phyloP scores from a whole-genome alignment of 2,329 filamentous ascomycete genomes.

The Colletotrichum sp. region DNA sequence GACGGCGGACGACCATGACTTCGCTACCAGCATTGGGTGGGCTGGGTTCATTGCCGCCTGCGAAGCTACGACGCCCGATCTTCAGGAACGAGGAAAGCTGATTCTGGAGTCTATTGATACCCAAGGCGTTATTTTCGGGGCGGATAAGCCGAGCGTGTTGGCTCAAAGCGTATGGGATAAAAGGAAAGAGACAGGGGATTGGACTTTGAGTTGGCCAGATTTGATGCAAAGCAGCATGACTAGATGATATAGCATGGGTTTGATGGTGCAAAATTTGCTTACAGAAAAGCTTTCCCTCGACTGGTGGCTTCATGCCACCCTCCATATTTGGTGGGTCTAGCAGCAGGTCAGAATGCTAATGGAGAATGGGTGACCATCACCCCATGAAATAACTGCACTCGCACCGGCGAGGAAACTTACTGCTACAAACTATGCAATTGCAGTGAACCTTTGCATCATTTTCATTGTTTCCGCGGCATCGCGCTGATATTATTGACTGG shows the following conservation, averaged over 20 bases:
- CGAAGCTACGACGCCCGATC: conserved; percentile 39
- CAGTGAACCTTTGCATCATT: background rate
- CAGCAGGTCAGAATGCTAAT: background rate
- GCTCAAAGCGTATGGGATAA: conserved; percentile 32
- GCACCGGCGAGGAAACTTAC: accelerated
- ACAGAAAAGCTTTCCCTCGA: background rate
- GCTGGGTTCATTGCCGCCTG: conserved; percentile 48
- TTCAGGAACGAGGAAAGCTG: conserved; percentile 32
- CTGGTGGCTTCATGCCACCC: background rate
- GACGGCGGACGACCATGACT: conserved; percentile 37
- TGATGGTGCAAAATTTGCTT: background rate
- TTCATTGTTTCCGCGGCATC: background rate
- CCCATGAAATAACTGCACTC: background rate
- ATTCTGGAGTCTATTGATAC: conserved; percentile 30
- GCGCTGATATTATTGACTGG: background rate
- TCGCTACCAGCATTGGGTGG: conserved; percentile 44
- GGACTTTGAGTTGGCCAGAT: conserved; percentile 33
- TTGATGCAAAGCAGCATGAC: background rate
- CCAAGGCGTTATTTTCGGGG: conserved; percentile 30
- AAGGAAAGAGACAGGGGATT: conserved; percentile 30
- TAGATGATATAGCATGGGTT: background rate
- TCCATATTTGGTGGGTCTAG: background rate
- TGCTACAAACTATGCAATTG: accelerated
- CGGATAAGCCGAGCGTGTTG: conserved; percentile 28
- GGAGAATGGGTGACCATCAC: background rate